Evolutionary conservation across 163 green algal genomes (phyloP).

Genomic region (Chlorella variabilis): DNA sequence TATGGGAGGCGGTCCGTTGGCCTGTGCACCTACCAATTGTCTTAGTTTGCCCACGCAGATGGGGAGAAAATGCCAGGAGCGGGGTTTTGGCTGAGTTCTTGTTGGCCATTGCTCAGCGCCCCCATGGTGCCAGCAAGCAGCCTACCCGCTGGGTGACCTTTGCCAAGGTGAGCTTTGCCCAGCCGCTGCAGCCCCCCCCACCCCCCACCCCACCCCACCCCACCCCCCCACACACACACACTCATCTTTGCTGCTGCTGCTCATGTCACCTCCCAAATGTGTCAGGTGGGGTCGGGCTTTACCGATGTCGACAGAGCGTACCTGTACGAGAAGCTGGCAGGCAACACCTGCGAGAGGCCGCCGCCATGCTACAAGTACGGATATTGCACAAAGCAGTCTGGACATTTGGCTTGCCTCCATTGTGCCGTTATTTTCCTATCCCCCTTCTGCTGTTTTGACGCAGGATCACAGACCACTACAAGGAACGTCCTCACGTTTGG

Average conservation of each 20-base stretch:
- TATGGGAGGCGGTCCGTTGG: no score
- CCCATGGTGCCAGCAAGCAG: not conserved
- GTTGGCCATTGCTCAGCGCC: not conserved
- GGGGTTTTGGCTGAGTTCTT: not conserved
- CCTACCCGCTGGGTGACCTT: not conserved
- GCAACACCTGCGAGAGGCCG: not conserved
- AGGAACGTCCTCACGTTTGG: not conserved
- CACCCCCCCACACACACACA: no score
- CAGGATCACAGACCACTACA: not conserved
- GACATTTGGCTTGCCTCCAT: no score
- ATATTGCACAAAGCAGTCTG: no score
- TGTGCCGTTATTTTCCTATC: no score
- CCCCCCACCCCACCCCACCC: no score
- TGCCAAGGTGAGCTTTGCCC: not conserved
- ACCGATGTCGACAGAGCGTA: not conserved
- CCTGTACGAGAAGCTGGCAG: not conserved
- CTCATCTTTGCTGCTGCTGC: not conserved
- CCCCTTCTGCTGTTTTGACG: not conserved
- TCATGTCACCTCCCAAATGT: not conserved
- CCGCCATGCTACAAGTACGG: constrained; percentile 20
- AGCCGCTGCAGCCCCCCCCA: no score
- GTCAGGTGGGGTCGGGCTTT: not conserved
- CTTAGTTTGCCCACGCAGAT: no score
- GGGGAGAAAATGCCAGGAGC: not conserved
- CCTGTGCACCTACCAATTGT: no score